Percentiles rank a stretch among this genome's conserved stretches.
Evolutionary conservation across 73 alveolate genomes (phyloP).

Genomic region (Paramecium sexaurelia): DNA sequence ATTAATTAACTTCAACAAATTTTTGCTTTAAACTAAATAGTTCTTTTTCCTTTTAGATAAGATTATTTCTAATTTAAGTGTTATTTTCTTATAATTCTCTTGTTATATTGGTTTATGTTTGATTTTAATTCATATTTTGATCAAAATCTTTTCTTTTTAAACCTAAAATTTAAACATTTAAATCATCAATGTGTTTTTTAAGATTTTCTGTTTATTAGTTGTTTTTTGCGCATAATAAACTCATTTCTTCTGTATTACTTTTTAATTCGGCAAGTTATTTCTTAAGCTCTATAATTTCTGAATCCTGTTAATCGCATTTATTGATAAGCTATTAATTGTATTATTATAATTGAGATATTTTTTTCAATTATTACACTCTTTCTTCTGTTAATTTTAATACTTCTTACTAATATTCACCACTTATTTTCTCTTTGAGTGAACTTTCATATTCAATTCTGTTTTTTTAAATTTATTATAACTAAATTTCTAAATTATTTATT

Average conservation of each 20-base stretch:
- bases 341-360: neutral
- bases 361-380: neutral
- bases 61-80: neutral
- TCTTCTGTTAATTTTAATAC: neutral
- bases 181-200: slow-evolving; percentile 11
- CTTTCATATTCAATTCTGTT: neutral
- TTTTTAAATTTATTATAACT: neutral
- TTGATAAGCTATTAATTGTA: neutral
- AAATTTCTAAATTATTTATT: neutral
- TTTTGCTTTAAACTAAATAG: neutral
- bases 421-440: neutral
- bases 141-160: slow-evolving; percentile 29
- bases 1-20: slow-evolving; percentile 36
- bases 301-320: neutral
- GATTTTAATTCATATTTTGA: neutral
- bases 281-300: neutral
- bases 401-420: neutral
- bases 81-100: neutral
- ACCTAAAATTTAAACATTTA: neutral
- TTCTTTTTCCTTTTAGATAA: neutral
- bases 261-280: neutral
- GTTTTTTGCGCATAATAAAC: neutral
- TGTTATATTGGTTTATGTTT: neutral
- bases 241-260: neutral
- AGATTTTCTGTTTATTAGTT: neutral